phyloP scores from a whole-genome alignment of 1,139 yeast genomes.

The Eremothecium coryli region DNA sequence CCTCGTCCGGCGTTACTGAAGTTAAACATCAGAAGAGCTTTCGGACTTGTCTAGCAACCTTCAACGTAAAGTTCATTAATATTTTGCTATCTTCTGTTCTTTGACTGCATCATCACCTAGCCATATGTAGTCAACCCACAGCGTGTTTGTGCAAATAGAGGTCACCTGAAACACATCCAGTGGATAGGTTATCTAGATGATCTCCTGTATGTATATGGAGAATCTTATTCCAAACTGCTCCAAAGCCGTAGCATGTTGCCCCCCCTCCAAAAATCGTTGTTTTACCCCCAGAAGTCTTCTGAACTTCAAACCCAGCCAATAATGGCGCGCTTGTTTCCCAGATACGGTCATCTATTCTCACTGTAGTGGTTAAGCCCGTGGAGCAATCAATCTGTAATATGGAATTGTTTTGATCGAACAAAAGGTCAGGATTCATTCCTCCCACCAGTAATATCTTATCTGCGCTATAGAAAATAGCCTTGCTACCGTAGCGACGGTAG shows the following conservation, averaged over 20 bases:
- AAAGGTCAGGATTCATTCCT: not conserved
- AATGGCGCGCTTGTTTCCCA: not conserved
- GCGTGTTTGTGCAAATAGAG: no score
- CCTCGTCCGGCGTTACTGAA: no score
- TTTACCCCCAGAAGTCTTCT: conserved; percentile 10
- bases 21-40: no score
- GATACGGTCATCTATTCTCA: not conserved
- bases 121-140: no score
- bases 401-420: not conserved
- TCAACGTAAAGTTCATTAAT: no score
- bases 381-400: not conserved
- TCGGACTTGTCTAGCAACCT: no score
- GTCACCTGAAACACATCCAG: no score
- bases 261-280: conserved; percentile 56
- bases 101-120: no score
- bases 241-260: conserved; percentile 78
- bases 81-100: no score
- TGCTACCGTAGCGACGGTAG: not conserved
- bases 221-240: conserved; percentile 50
- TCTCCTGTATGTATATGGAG: no score
- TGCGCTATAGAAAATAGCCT: not conserved
- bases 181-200: no score
- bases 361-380: not conserved
- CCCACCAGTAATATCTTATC: not conserved
- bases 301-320: not conserved